phyloP scores from a whole-genome alignment of 306 rosid genomes.

The Cicer chorassanicum region DNA sequence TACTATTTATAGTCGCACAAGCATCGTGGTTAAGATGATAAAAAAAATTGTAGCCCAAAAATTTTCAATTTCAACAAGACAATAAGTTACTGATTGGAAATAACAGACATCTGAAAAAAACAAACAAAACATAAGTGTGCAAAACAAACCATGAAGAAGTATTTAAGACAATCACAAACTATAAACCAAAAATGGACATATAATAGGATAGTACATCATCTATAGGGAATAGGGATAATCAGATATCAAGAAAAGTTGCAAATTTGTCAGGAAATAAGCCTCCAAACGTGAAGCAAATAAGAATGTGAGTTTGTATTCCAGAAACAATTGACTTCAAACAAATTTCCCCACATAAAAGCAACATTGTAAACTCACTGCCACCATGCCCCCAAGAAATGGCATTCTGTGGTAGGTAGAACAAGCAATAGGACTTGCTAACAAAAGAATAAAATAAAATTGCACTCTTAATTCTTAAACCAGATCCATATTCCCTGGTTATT shows the following conservation, averaged over 20 bases:
- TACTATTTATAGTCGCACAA: slow-evolving; percentile 1
- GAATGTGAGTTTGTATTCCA: slow-evolving; percentile 1
- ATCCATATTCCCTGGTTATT: not conserved
- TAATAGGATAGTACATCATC: not conserved
- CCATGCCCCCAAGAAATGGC: not conserved
- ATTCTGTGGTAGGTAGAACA: not conserved
- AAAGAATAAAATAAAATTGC: not conserved
- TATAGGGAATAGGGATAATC: not conserved
- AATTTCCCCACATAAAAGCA: not conserved
- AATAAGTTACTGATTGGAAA: not conserved
- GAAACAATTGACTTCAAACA: slow-evolving; percentile 14
- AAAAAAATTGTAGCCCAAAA: slow-evolving; percentile 4
- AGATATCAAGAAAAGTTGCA: not conserved
- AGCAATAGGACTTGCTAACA: slow-evolving; percentile 1
- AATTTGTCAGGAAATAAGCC: not conserved
- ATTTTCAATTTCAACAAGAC: not conserved
- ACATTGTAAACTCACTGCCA: not conserved
- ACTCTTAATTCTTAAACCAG: slow-evolving; percentile 10
- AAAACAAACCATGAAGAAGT: slow-evolving; percentile 6
- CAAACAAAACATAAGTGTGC: no score
- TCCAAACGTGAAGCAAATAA: slow-evolving; percentile 7
- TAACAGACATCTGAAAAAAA: not conserved
- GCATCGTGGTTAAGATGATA: not conserved
- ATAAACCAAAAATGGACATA: not conserved
- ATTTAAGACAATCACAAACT: not conserved